phyloP scores from a whole-genome alignment of 768 basidiomycete species.

The Termitomyces sp. region DNA sequence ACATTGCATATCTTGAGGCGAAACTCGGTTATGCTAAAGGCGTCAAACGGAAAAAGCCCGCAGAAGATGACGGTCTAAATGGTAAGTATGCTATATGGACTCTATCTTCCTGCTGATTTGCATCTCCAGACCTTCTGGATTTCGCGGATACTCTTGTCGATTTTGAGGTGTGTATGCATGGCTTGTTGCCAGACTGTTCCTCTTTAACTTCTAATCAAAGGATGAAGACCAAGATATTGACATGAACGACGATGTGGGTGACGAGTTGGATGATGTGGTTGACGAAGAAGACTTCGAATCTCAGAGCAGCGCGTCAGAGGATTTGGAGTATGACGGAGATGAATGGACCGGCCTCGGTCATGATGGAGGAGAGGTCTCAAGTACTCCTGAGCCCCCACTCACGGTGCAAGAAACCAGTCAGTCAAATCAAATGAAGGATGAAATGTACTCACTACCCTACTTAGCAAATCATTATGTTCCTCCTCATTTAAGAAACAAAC shows the following conservation, averaged over 20 bases:
- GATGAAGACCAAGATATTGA: background rate
- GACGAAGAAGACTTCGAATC: background rate
- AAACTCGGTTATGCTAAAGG: conserved; percentile 57
- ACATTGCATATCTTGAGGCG: conserved; percentile 79
- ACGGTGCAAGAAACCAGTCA: conserved; percentile 1
- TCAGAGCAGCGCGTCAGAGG: background rate
- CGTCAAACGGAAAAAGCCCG: conserved; percentile 35
- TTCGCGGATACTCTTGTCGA: conserved; percentile 35
- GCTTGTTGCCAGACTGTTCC: background rate
- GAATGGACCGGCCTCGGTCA: background rate
- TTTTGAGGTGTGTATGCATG: conserved; percentile 10
- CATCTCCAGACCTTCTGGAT: conserved; percentile 46
- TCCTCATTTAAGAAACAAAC: conserved; percentile 59
- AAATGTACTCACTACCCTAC: background rate
- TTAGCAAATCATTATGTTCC: conserved; percentile 62
- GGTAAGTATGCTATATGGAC: conserved; percentile 39
- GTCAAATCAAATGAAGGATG: background rate
- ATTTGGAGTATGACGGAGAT: conserved; percentile 13
- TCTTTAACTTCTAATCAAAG: conserved; percentile 3
- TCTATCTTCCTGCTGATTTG: background rate
- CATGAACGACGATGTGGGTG: background rate
- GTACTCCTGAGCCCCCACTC: background rate
- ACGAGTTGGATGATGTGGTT: background rate
- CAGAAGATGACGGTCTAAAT: conserved; percentile 77
- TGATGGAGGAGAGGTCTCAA: conserved; percentile 13